Conservation (phyloP, 2,329 filamentous ascomycete genomes). For the Verruconis gallopava region DNA sequence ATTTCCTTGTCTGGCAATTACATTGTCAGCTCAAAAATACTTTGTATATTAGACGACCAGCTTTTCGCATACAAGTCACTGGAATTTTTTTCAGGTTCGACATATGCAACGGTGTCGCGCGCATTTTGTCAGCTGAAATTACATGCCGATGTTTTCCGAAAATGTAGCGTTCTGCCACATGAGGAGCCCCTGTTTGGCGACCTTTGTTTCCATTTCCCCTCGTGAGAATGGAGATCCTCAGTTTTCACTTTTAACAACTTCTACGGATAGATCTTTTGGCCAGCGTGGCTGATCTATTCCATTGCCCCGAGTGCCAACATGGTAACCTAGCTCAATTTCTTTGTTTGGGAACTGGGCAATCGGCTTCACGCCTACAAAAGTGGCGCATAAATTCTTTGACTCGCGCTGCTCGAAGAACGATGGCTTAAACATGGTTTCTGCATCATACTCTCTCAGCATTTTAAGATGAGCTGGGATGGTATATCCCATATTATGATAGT, state of each 20-base stretch:
- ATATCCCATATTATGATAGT: constrained; percentile 37
- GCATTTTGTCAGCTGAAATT: too few relatives aligned
- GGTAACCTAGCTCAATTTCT: constrained; percentile 30
- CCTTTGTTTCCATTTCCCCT: too few relatives aligned
- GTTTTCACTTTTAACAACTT: neutral
- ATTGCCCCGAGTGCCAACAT: constrained; percentile 38
- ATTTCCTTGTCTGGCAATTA: too few relatives aligned
- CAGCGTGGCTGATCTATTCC: constrained; percentile 36
- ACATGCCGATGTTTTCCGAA: too few relatives aligned
- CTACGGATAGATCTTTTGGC: constrained; percentile 28
- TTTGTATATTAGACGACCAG: too few relatives aligned
- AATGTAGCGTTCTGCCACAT: too few relatives aligned
- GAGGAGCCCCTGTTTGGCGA: too few relatives aligned
- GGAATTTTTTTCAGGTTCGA: too few relatives aligned
- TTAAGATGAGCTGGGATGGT: constrained; percentile 28
- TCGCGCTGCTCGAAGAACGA: constrained; percentile 36
- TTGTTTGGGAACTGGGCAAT: constrained; percentile 28
- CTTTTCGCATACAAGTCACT: too few relatives aligned
- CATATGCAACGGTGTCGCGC: too few relatives aligned
- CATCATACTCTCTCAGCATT: constrained; percentile 28
- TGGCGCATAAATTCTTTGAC: constrained; percentile 25
- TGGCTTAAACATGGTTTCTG: constrained; percentile 30
- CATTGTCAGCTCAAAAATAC: too few relatives aligned
- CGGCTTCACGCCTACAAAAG: constrained; percentile 31
- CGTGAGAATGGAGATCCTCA: neutral